Percentiles rank a stretch among this genome's conserved stretches.
Conservation (phyloP, 306 rosid genomes). For the Arachis stenosperma region DNA sequence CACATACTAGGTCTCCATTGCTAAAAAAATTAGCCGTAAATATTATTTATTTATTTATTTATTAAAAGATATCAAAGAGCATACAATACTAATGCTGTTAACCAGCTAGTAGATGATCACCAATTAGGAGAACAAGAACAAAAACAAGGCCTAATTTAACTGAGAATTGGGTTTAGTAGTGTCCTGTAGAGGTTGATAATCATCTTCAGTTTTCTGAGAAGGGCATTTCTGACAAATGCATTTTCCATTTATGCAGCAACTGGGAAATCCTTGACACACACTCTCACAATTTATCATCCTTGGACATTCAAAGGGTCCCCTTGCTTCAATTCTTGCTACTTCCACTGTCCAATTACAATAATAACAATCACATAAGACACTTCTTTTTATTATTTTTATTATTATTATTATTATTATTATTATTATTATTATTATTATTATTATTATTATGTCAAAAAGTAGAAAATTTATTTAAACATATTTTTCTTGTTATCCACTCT, state of each 20-base stretch:
- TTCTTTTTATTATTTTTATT: neutral
- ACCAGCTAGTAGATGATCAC: no score
- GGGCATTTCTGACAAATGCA: conserved; percentile 31
- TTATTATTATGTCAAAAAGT: no score
- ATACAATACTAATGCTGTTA: neutral
- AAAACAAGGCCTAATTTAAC: neutral
- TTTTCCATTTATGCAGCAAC: conserved; percentile 22
- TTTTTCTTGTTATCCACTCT: no score
- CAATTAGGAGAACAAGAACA: neutral
- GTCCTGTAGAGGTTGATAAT: no score
- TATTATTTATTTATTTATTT: no score
- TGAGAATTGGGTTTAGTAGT: neutral
- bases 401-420: no score
- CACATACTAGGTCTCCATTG: no score
- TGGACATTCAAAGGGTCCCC: conserved; percentile 22
- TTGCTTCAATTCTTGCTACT: conserved; percentile 26
- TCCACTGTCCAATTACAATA: neutral
- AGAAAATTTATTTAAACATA: no score
- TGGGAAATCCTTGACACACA: conserved; percentile 4
- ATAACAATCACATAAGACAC: neutral
- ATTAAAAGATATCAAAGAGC: no score
- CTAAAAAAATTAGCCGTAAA: no score
- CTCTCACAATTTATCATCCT: conserved; percentile 4
- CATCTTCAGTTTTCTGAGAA: neutral
- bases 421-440: no score